phyloP scores from a whole-genome alignment of 1,139 yeast species.

The Yarrowia galli region DNA sequence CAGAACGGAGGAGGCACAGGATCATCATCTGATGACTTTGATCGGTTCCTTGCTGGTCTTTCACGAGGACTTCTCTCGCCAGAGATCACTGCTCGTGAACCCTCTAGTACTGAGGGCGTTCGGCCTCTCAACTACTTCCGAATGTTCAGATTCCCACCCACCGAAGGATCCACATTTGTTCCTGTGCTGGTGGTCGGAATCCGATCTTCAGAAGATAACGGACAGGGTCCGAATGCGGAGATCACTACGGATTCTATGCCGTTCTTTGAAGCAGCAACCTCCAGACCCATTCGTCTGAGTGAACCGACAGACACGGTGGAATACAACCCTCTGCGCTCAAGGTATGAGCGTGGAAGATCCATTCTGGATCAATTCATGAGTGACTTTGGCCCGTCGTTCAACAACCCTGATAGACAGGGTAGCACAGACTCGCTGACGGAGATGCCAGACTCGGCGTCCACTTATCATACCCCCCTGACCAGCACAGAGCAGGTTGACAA shows the following conservation, averaged over 20 bases:
- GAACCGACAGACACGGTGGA: constrained; percentile 16
- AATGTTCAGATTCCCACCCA: constrained; percentile 60
- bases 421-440: constrained; percentile 19
- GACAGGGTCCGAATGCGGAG: constrained; percentile 42
- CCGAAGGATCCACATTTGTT: constrained; percentile 50
- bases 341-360: constrained; percentile 30
- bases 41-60: constrained; percentile 54
- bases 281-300: constrained; percentile 41
- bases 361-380: constrained; percentile 34
- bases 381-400: constrained; percentile 37
- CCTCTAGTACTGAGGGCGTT: constrained; percentile 40
- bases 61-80: constrained; percentile 53
- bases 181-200: constrained; percentile 68
- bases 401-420: not conserved
- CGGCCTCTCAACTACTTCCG: constrained; percentile 58
- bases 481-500: constrained; percentile 7
- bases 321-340: constrained; percentile 16
- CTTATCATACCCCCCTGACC: constrained; percentile 19
- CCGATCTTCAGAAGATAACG: constrained; percentile 53
- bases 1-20: constrained; percentile 42
- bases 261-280: constrained; percentile 43
- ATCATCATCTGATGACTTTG: constrained; percentile 48
- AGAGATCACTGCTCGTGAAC: constrained; percentile 35
- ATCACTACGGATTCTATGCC: constrained; percentile 39
- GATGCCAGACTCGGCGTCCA: constrained; percentile 9